Percentiles rank a stretch among this genome's conserved stretches.
phyloP scores from a whole-genome alignment of 2,329 filamentous ascomycete genomes.

The Colletotrichum sp. region DNA sequence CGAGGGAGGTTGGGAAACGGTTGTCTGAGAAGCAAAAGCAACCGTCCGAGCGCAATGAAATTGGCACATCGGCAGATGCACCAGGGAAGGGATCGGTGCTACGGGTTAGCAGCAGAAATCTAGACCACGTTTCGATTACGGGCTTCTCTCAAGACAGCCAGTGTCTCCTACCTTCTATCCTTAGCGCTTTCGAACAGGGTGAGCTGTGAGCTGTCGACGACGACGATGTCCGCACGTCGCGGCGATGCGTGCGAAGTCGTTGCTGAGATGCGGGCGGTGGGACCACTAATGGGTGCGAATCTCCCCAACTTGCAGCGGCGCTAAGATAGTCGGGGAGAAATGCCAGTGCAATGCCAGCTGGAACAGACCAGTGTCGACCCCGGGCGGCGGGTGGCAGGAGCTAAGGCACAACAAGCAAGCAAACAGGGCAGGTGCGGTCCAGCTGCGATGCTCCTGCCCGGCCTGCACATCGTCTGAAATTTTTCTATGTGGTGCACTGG shows the following conservation, averaged over 20 bases:
- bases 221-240: background rate
- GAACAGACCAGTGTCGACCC: background rate
- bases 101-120: background rate
- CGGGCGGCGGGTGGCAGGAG: background rate
- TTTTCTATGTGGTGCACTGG: background rate
- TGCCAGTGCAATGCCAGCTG: slow-evolving; percentile 1
- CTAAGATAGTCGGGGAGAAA: background rate
- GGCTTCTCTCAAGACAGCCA: background rate
- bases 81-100: background rate
- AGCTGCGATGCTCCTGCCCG: background rate
- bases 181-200: background rate
- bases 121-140: background rate
- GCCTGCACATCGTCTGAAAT: background rate
- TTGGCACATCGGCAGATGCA: background rate
- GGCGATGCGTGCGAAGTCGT: background rate
- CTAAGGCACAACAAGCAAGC: background rate
- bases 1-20: slow-evolving; percentile 9
- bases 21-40: slow-evolving; percentile 13
- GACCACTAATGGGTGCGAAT: background rate
- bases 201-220: background rate
- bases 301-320: background rate
- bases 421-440: background rate
- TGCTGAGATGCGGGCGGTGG: background rate
- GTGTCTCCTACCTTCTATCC: background rate
- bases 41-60: background rate